Percentiles rank a stretch among this genome's conserved stretches.
These are phyloP conservation scores for Rhodomyrtus tomentosa DNA, from an alignment of 345 rosid genomes.

Conservation along the genomic window DNA sequence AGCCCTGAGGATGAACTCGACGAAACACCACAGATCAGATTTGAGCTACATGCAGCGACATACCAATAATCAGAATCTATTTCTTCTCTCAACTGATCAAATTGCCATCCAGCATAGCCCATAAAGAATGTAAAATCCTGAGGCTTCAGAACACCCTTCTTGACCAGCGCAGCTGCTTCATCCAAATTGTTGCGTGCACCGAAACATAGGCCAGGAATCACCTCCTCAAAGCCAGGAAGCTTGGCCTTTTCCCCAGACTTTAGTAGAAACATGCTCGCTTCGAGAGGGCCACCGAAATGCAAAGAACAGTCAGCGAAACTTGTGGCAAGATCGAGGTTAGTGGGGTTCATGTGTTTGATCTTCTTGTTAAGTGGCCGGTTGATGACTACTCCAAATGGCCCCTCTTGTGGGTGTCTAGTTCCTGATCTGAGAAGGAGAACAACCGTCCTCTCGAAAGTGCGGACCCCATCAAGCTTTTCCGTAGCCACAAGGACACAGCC, in stretches of 20 bases:
- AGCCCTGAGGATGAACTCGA: conserved; percentile 36
- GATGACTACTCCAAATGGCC: conserved; percentile 83
- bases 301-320: conserved; percentile 74
- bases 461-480: conserved; percentile 80
- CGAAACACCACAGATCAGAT: conserved; percentile 48
- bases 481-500: conserved; percentile 96
- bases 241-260: conserved; percentile 39
- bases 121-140: conserved; percentile 80
- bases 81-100: conserved; percentile 83
- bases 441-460: conserved; percentile 73
- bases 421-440: conserved; percentile 90
- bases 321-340: conserved; percentile 60
- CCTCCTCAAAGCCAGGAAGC: conserved; percentile 66
- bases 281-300: conserved; percentile 87
- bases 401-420: conserved; percentile 74
- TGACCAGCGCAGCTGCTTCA: conserved; percentile 74
- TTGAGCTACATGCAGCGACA: conserved; percentile 77
- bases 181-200: conserved; percentile 74
- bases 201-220: conserved; percentile 66
- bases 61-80: conserved; percentile 73
- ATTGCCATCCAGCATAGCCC: conserved; percentile 93
- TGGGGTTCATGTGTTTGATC: conserved; percentile 70
- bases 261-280: conserved; percentile 73
- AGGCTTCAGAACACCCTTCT: conserved; percentile 63
- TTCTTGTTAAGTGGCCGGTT: conserved; percentile 77